Evolutionary conservation across 192 early-diverging fungal species (phyloP), one percentile per base, ranked within the genome.

Genomic region (Geranomyces michiganensis): DNA sequence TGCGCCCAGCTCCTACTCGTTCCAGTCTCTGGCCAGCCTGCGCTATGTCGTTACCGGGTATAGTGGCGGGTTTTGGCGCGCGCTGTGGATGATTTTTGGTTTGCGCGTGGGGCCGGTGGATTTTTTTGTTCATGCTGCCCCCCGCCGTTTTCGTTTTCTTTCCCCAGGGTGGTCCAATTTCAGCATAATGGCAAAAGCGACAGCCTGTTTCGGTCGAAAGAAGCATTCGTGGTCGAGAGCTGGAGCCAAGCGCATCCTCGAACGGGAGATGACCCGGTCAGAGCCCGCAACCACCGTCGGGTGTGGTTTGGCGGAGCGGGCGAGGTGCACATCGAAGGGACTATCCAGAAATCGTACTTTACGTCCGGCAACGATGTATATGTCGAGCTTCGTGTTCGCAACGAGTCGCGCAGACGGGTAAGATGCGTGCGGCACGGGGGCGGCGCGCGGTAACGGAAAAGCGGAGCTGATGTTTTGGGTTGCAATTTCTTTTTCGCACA

Each of bases 21-120:
- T 81, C 77, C 75, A 78, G 22, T 76, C 68, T 41, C 67, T 79
- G 1, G 81, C 87, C 15, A 81, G 71, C 73, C 64, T 89, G 30
- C 75, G 79, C 46, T 89, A 89, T 66, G 74, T 84, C 27, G 76
- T 89, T 29, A 86, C 86, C 56, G 88, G 84, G 87, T 88, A 82
- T 49, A 41, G 24, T 21, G 8, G 12, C 22, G 33, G 30, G 55
- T 32, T 58, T 26, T 24, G 53, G 29, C 51, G 30, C 15, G 17
- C 45, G 30, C 17, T 4, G 36, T 41, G 36, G 36, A n/a, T n/a
- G n/a, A n/a, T n/a, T n/a, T n/a, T n/a, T n/a, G n/a, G n/a, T n/a
- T n/a, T n/a, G n/a, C n/a, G n/a, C n/a, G n/a, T n/a, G n/a, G n/a
- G n/a, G n/a, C n/a, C n/a, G n/a, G n/a, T n/a, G n/a, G n/a, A n/a